Base-by-base conservation (phyloP, 257 asterid species). In the Capsicum rhomboideum region DNA sequence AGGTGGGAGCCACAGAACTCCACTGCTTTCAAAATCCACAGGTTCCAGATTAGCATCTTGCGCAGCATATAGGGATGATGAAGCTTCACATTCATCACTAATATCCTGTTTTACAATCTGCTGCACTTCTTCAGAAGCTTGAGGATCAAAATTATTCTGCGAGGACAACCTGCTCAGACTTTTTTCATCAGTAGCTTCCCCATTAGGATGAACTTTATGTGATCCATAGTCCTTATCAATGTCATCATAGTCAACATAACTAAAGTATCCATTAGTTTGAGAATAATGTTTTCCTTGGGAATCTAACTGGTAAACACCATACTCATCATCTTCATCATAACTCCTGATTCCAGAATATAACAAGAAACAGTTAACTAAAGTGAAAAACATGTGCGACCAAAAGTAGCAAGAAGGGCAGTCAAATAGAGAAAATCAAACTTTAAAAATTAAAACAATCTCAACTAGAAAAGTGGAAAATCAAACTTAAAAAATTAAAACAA, bases 1-100 rank as follows among this genome's bases (percentile, higher is more conserved):
- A 79, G 98, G 98, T 29, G 98, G 99, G 83, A 94, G 94, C 99
- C 99, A 96, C 56, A 96, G 93, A 84, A 92, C 90, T 86, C 98
- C 99, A 82, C 91, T 93, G 89, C 89, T 91, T 89, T 96, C 99
- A 84, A 94, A 96, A 89, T 96, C 99, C 64, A 93, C 91, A 34
- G 97, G 97, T 89, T 93, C 95, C 12, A 84, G 28, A 85, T 90
- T 90, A 67, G 90, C 92, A 83, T 90, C 94, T 90, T 92, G 94
- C 42, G 92, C 92, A 68, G 88, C 93, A 88, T 91, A 92, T 79
- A 92, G 56, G 78, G 98, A 86, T 79, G 92, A 93, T 86, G 98
- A 90, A 79, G 97, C 88, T 86, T 96, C 99, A 85, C 92, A 85
- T 83, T 94, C 99, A 82, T 93, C 94, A 84, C 87, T 90, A 61